phyloP scores from a whole-genome alignment of 768 basidiomycete species.

The Myochromella boudieri region DNA sequence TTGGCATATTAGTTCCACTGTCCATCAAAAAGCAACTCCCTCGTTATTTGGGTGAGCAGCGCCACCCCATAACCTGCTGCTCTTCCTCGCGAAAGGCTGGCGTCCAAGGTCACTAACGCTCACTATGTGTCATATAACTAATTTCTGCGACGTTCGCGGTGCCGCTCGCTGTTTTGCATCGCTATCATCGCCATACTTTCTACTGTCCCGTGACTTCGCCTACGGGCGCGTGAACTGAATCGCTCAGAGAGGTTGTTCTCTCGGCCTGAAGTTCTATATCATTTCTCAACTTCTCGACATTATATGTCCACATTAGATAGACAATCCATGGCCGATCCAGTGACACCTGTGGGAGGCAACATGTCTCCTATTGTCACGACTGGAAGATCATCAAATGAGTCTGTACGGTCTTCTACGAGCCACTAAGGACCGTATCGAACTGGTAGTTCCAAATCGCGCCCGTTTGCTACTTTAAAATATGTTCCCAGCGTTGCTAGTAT shows the following conservation, averaged over 20 bases:
- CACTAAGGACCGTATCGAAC: background rate
- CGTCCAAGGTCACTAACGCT: background rate
- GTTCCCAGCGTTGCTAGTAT: background rate
- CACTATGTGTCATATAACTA: background rate
- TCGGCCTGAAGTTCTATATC: background rate
- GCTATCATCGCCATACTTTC: slow-evolving; percentile 3
- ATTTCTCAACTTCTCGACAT: slow-evolving; percentile 16
- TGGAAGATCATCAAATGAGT: slow-evolving; percentile 2
- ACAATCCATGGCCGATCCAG: slow-evolving; percentile 1
- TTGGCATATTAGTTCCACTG: background rate
- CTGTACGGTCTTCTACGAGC: background rate
- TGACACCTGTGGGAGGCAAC: slow-evolving; percentile 1
- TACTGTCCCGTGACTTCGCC: slow-evolving; percentile 1
- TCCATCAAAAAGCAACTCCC: background rate
- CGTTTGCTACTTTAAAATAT: background rate
- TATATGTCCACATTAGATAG: slow-evolving; percentile 12
- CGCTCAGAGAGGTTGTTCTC: background rate
- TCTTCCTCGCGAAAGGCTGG: background rate
- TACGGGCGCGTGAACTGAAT: slow-evolving; percentile 1
- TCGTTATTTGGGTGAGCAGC: slow-evolving; percentile 3
- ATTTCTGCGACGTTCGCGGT: slow-evolving; percentile 4
- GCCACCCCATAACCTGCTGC: background rate
- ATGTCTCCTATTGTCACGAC: background rate
- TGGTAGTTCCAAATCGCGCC: slow-evolving; percentile 4
- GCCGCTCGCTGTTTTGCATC: no score